Percentiles rank a stretch among this genome's conserved stretches.
phyloP scores from a whole-genome alignment of 2,329 filamentous ascomycete species.

The Tolypocladium amazonense region DNA sequence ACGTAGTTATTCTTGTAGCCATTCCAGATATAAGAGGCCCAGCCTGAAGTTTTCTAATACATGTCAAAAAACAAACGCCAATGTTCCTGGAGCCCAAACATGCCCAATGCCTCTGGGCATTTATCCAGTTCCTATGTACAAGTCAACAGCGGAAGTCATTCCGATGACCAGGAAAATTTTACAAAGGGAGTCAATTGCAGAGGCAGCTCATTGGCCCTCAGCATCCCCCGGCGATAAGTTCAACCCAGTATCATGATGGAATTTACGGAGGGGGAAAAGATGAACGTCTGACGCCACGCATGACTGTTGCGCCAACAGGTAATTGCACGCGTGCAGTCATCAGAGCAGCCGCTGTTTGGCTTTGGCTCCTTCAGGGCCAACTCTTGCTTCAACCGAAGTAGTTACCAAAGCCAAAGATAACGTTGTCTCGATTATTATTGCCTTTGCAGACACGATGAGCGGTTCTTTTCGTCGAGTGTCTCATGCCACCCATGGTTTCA shows the following conservation, averaged over 20 bases:
- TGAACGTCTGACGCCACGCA: neutral
- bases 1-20: neutral
- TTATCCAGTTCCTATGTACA: neutral
- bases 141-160: neutral
- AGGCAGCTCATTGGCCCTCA: neutral
- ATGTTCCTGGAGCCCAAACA: neutral
- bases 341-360: neutral
- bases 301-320: neutral
- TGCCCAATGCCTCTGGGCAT: neutral
- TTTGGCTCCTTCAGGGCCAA: too few relatives aligned
- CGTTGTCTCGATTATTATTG: neutral
- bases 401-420: neutral
- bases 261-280: neutral
- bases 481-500: conserved; percentile 5
- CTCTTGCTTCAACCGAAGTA: too few relatives aligned
- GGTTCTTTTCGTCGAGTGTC: neutral
- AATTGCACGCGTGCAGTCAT: neutral
- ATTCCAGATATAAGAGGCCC: neutral
- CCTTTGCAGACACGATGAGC: neutral
- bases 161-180: neutral
- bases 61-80: neutral
- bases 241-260: neutral
- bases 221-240: neutral
- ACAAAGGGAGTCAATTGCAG: neutral
- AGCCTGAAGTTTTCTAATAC: neutral